Percentiles rank a stretch among this genome's conserved stretches.
phyloP scores from a whole-genome alignment of 2,329 filamentous ascomycete species.

The Neonectria magnoliae region DNA sequence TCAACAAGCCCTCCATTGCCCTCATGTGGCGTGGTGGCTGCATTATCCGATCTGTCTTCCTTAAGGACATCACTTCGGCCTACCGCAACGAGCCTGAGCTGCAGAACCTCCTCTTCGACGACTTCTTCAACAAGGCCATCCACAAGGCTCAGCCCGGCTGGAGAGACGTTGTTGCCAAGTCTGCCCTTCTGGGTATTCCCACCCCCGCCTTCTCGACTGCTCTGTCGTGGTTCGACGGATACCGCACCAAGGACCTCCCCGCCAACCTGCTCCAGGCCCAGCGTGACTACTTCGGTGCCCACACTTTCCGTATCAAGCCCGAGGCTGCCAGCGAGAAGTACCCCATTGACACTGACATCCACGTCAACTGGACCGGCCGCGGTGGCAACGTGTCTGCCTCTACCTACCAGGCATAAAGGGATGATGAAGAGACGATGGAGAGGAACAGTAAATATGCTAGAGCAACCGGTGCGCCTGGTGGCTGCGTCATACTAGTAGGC shows the following conservation, averaged over 20 bases:
- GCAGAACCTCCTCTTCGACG: slow-evolving; percentile 97
- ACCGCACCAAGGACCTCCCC: slow-evolving; percentile 95
- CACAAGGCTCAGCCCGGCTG: slow-evolving; percentile 94
- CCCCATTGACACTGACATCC: slow-evolving; percentile 86
- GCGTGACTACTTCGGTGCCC: slow-evolving; percentile 98
- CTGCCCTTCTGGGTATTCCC: slow-evolving; percentile 92
- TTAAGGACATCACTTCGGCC: slow-evolving; percentile 98
- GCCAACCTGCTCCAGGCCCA: slow-evolving; percentile 99
- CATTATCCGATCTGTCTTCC: slow-evolving; percentile 99
- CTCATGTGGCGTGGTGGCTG: slow-evolving; percentile 99
- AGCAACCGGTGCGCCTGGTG: slow-evolving; percentile 28
- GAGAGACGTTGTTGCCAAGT: slow-evolving; percentile 91
- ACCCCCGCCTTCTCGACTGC: slow-evolving; percentile 97
- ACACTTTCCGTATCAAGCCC: slow-evolving; percentile 90
- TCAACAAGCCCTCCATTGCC: slow-evolving; percentile 99
- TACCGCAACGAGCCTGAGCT: slow-evolving; percentile 95
- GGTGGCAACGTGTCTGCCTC: slow-evolving; percentile 97
- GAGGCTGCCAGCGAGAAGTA: slow-evolving; percentile 82
- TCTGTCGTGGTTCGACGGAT: slow-evolving; percentile 98
- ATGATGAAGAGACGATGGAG: slow-evolving; percentile 26
- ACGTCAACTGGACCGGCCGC: slow-evolving; percentile 99
- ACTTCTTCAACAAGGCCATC: slow-evolving; percentile 99
- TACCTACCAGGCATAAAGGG: slow-evolving; percentile 89
- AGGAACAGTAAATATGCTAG: slow-evolving; percentile 35
- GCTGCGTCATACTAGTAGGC: slow-evolving; percentile 34